Evolutionary conservation across 352 stramenopile species (phyloP), one percentile per base, ranked within the genome.

Genomic region (Globisporangium carolinianum): DNA sequence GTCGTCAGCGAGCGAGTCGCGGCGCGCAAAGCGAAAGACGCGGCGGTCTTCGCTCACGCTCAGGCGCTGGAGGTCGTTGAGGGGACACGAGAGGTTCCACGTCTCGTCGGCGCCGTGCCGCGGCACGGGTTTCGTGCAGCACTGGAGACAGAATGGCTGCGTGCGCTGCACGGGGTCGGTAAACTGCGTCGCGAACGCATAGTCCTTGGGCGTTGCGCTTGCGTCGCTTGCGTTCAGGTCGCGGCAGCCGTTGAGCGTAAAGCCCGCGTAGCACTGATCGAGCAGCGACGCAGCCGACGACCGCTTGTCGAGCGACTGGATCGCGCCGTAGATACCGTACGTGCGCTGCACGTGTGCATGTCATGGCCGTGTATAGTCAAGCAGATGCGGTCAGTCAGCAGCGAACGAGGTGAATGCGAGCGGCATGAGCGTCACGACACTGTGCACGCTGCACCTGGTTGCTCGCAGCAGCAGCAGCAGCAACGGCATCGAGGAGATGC

Each of bases 51-150:
- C 76, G 56, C 79, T 87, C 47, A 91, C 73, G 43, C 71, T 87
- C n/a, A 87, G 68, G 8, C 75, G 69, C 58, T 91, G 73, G 2
- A 87, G 54, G 14, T 76, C 73, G 15, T 86, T 89, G 6, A 91
- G 57, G 3, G 81, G 79, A 53, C 81, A 91, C 18, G 73, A 73
- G 32, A 91, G 63, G 66, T 91, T 86, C 81, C 81, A 91, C 7
- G 79, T 86, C 57, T 91, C 81, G 45, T 91, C 81, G 8, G 73
- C 79, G 41, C 78, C 72, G 24, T 47, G 62, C 11, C 60, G 43
- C 3, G 76, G 72, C n/a, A 84, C 76, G n/a, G 81, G 81, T 17
- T 81, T 83, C 0, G 79, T 80, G 53, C 81, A 91, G 62, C 81
- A 91, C 57, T 91, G 79, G 9, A 91, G 54, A 41, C 81, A 91